Evolutionary conservation across 768 basidiomycete species (phyloP).

Genomic region (Leucocoprinus leucothites): DNA sequence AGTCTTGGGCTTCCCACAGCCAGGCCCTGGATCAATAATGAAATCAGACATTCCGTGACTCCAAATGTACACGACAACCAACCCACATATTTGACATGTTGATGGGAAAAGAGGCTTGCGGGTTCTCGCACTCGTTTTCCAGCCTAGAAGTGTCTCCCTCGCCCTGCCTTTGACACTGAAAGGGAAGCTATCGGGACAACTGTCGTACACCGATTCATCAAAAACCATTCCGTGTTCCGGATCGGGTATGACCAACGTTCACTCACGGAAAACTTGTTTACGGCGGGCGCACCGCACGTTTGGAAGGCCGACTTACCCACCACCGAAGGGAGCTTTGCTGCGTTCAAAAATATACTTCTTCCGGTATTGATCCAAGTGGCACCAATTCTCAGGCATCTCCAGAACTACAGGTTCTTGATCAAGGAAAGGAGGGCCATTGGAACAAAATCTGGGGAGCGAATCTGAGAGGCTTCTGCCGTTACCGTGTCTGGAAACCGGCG

Average conservation of each 20-base stretch:
- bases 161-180: no score
- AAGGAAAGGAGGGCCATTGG: not conserved
- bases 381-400: conserved; percentile 1
- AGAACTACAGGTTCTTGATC: not conserved
- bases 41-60: not conserved
- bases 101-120: not conserved
- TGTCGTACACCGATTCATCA: no score
- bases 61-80: not conserved
- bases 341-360: conserved; percentile 4
- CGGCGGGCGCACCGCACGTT: no score
- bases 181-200: no score
- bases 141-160: no score
- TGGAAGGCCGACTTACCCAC: no score
- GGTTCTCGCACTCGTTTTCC: not conserved
- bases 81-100: not conserved
- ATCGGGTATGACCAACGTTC: no score
- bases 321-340: not conserved
- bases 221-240: no score
- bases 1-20: not conserved
- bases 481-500: not conserved
- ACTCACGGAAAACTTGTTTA: no score
- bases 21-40: not conserved
- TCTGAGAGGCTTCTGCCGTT: not conserved
- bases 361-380: conserved; percentile 3
- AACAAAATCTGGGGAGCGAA: conserved; percentile 2